phyloP scores from a whole-genome alignment of 2,329 filamentous ascomycete genomes.

The Microsporum canis region DNA sequence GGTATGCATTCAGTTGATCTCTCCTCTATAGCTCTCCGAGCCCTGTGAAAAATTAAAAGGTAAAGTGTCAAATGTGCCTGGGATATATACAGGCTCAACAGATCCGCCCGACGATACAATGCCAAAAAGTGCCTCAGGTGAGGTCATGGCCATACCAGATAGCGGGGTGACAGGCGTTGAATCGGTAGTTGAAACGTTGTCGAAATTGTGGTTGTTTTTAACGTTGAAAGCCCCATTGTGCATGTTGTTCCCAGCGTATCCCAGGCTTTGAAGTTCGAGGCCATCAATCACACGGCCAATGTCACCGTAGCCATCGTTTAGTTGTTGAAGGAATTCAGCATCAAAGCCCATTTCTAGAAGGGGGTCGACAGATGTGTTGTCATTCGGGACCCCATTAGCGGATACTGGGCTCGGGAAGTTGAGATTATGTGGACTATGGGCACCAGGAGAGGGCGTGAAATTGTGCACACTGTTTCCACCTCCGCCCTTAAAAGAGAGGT shows the following conservation, averaged over 20 bases:
- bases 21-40: neutral
- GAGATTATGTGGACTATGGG: slow-evolving; percentile 5
- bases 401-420: slow-evolving; percentile 24
- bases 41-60: neutral
- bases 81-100: neutral
- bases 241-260: neutral
- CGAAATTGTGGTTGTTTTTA: neutral
- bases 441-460: slow-evolving; percentile 20
- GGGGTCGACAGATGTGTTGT: slow-evolving; percentile 19
- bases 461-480: neutral
- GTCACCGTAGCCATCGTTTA: slow-evolving; percentile 27
- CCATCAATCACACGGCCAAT: slow-evolving; percentile 24
- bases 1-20: neutral
- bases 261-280: slow-evolving; percentile 16
- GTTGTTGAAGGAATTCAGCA: slow-evolving; percentile 27
- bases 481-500: slow-evolving; percentile 15
- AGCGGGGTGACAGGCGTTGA: neutral
- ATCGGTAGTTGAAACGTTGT: neutral
- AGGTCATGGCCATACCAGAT: neutral
- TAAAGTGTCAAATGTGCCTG: neutral
- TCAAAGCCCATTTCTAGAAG: slow-evolving; percentile 31
- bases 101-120: neutral
- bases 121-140: neutral
- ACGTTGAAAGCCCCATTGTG: neutral
- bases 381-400: slow-evolving; percentile 12